Percentiles rank a stretch among this genome's conserved stretches.
Conservation (phyloP, 495 filamentous ascomycete species). For the Neurospora sp. region DNA sequence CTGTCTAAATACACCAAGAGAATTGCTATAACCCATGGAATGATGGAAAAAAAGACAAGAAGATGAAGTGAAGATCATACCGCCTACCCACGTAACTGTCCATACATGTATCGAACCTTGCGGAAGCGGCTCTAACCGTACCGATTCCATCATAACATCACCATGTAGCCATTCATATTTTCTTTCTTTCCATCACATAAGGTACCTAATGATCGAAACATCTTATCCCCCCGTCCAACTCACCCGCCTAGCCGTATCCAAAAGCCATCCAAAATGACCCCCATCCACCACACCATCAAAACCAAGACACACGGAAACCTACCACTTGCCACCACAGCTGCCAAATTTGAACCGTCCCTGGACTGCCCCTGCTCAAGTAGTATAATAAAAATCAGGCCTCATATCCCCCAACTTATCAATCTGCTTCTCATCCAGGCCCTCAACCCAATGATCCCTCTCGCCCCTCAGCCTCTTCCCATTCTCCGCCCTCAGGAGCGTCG, state of each 20-base stretch:
- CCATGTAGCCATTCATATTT: not conserved
- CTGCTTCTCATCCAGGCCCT: constrained; percentile 48
- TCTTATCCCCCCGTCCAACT: not conserved
- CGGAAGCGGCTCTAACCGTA: not conserved
- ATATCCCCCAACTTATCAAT: constrained; percentile 57
- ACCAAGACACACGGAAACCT: not conserved
- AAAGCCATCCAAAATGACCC: not conserved
- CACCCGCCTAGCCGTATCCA: not conserved
- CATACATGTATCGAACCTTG: not conserved
- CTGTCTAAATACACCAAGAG: not conserved
- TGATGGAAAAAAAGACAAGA: not conserved
- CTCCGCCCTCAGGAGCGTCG: constrained; percentile 51
- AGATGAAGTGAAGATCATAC: not conserved
- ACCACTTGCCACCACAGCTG: not conserved
- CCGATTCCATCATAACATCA: not conserved
- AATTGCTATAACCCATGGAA: not conserved
- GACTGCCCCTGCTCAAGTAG: constrained; percentile 13
- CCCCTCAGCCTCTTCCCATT: constrained; percentile 52
- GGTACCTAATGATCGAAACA: too few species aligned
- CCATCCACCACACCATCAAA: not conserved
- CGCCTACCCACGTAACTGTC: not conserved
- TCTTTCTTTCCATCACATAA: not conserved
- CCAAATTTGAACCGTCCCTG: not conserved
- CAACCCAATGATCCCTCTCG: constrained; percentile 57
- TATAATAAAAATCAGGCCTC: constrained; percentile 74